These are phyloP conservation scores for Xenosphaeropsis pyriputrescens DNA, from an alignment of 2,329 filamentous ascomycete species.

Conservation along the genomic window DNA sequence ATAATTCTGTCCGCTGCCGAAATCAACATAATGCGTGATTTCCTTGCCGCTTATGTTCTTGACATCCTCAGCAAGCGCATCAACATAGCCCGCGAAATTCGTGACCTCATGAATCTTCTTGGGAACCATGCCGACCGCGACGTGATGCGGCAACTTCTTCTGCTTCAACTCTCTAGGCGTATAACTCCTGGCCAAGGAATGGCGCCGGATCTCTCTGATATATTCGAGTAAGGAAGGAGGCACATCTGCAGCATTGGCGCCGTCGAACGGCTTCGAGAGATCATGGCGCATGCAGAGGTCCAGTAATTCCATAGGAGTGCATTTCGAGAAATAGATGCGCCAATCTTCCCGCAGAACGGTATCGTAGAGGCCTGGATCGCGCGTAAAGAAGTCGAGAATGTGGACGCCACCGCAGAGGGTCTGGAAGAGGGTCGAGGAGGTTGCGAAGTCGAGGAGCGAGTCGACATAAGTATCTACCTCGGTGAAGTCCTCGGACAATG, in stretches of 20 bases:
- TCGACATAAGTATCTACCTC: slow-evolving; percentile 65
- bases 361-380: slow-evolving; percentile 69
- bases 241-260: slow-evolving; percentile 7
- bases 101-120: slow-evolving; percentile 94
- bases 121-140: slow-evolving; percentile 83
- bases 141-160: slow-evolving; percentile 48
- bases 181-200: slow-evolving; percentile 53
- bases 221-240: slow-evolving; percentile 50
- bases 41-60: slow-evolving; percentile 36
- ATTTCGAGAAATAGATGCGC: slow-evolving; percentile 60
- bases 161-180: slow-evolving; percentile 23
- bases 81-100: slow-evolving; percentile 77
- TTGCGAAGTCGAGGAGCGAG: slow-evolving; percentile 62
- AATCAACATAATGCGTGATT: slow-evolving; percentile 84
- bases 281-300: slow-evolving; percentile 73
- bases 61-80: slow-evolving; percentile 42
- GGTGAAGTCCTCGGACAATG: slow-evolving; percentile 54
- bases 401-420: slow-evolving; percentile 95
- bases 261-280: slow-evolving; percentile 26
- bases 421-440: slow-evolving; percentile 61
- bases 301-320: slow-evolving; percentile 61
- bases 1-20: slow-evolving; percentile 94
- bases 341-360: slow-evolving; percentile 65
- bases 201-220: slow-evolving; percentile 52
- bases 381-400: slow-evolving; percentile 90